These are phyloP conservation scores for Leccinum subspadiceum DNA, from an alignment of 1,284 basidiomycete species.

Conservation along the genomic window DNA sequence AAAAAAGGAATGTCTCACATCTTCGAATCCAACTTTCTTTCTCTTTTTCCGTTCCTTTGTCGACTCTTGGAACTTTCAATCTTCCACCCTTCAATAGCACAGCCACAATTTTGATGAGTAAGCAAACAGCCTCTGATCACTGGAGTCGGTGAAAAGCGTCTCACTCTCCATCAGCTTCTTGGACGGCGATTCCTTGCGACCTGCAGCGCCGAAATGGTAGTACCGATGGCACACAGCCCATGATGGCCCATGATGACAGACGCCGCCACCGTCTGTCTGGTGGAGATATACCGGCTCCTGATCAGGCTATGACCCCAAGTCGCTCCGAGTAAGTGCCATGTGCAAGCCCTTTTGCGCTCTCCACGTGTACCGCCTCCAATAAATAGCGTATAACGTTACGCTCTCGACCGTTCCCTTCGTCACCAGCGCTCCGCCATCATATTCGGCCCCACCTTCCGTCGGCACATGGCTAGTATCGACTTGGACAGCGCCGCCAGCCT, in stretches of 20 bases:
- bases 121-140: constrained; percentile 6
- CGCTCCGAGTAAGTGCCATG: background rate
- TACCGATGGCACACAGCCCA: too few species aligned
- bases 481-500: background rate
- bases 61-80: constrained; percentile 26
- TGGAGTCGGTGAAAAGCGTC: too few species aligned
- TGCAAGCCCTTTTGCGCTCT: background rate
- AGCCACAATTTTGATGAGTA: constrained; percentile 26
- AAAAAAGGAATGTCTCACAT: constrained; percentile 37
- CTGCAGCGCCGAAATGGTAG: too few species aligned
- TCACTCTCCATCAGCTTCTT: too few species aligned
- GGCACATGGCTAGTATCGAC: background rate
- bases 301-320: background rate
- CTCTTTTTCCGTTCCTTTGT: constrained; percentile 16
- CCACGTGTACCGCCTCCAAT: background rate
- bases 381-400: background rate
- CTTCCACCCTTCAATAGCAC: constrained; percentile 4
- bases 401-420: too few species aligned
- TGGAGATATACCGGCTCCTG: background rate
- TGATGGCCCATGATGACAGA: too few species aligned
- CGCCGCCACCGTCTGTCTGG: background rate
- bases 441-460: background rate
- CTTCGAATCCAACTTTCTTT: constrained; percentile 20
- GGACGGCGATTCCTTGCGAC: too few species aligned
- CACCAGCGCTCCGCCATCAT: background rate